Base-by-base conservation (phyloP, 306 rosid species). In the Vicia faba region DNA sequence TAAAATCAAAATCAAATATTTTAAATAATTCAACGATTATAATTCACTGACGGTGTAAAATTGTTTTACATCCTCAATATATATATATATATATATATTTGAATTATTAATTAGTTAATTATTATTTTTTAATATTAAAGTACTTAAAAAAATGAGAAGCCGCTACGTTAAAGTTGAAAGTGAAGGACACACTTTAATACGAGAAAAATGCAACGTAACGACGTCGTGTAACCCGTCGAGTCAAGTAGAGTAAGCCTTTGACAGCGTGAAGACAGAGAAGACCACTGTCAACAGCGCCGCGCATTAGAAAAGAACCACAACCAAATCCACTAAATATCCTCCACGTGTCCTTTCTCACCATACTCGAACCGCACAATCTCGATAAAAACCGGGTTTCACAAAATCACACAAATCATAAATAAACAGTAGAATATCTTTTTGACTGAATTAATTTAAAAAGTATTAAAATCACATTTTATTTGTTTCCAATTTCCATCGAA, bases 331-430 rank as follows among this genome's bases (percentile, higher is more conserved):
- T 70, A 16, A 65, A 44, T 56, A 20, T 19, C 48, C 9, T 51
- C 78, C 90, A 68, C 95, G 87, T 77, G 87, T 83, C 78, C 33
- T 23, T 28, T 40, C 28, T 45, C 20, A 10, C 70, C 81, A 76
- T 82, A 75, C 64, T 79, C 71, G 64, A 84, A 76, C 68, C 78
- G 64, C 78, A 18, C 80, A 73, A 66, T 54, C 60, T 8, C 57
- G 57, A 33, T 33, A 33, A 33, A 33, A 33, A 33, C 38, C 9
- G 9, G 38, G 38, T 33, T 31, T 7, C 2, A 33, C 38, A 33
- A 33, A 33, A 33, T 33, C 38, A 33, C 5, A 33, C 1, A 33
- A 33, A 33, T 25, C 28, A 25, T 3, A 25, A 25, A 25, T 33
- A 33, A 33, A 1, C 36, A 31, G 36, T 31, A 31, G 35, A 31